Conservation (phyloP, 805 yeast genomes). For the Scheffersomyces ergatensis region DNA sequence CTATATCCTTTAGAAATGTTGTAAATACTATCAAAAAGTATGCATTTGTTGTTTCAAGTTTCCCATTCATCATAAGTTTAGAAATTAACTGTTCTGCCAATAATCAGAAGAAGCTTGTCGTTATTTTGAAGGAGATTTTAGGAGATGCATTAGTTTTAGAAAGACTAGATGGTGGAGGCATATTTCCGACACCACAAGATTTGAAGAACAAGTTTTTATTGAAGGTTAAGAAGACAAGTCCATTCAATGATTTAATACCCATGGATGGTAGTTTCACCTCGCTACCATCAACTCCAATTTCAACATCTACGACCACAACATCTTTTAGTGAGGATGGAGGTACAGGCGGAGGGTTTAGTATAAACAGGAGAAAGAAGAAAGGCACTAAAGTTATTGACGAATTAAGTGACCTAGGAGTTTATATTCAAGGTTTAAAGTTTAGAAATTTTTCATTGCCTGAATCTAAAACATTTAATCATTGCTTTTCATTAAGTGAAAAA, state of each 20-base stretch:
- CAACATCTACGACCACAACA: conserved; percentile 36
- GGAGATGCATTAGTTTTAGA: conserved; percentile 53
- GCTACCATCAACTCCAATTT: conserved; percentile 12
- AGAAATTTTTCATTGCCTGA: conserved; percentile 83
- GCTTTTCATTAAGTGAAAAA: conserved; percentile 85
- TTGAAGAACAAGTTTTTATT: conserved; percentile 69
- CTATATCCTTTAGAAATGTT: conserved; percentile 69
- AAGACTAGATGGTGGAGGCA: conserved; percentile 29
- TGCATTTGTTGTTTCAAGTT: conserved; percentile 85
- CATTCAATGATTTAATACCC: conserved; percentile 11
- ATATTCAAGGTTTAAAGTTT: conserved; percentile 72
- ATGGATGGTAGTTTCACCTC: conserved; percentile 19
- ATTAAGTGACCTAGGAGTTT: conserved; percentile 64
- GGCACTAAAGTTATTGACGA: conserved; percentile 30
- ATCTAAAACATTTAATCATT: conserved; percentile 75
- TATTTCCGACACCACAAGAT: conserved; percentile 70
- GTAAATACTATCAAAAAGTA: conserved; percentile 72
- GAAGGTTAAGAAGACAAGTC: conserved; percentile 67
- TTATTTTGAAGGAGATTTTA: conserved; percentile 52
- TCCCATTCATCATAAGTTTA: conserved; percentile 80
- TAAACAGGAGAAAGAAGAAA: conserved; percentile 18
- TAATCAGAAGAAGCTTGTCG: conserved; percentile 62
- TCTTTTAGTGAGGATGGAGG: conserved; percentile 42
- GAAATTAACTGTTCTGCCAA: conserved; percentile 76
- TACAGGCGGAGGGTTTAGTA: conserved; percentile 13